Evolutionary conservation across 768 basidiomycete genomes (phyloP), one percentile per base, ranked within the genome.

Genomic region (Mycena latifolia): DNA sequence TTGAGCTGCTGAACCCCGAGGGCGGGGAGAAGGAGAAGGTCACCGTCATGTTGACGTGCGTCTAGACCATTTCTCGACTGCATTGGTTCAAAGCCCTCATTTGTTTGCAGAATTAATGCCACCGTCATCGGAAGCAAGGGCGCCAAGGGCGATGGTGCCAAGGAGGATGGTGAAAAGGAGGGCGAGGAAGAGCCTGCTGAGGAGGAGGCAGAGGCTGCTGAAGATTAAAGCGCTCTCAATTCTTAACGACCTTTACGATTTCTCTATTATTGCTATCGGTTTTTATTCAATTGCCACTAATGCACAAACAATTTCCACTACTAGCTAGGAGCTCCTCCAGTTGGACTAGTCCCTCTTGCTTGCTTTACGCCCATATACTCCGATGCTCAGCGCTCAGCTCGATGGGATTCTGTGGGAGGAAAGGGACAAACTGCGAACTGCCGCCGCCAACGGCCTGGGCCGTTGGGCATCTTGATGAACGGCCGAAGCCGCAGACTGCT

Each of bases 11-110:
- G 59, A 81, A 82, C 60, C 73, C 79, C 0, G 84, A 86, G 18
- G 82, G 76, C 17, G 86, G 79, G 45, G 84, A 83, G 57, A 88
- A 84, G 75, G 88, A 88, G 76, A 89, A 86, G 66, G 90, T 94
- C 2, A 86, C 91, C 71, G 90, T 94, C 14, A 88, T 86, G 83
- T 76, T 95, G 63, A 88, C 86, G 90, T 94, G 74, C 70, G 91
- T n/a, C n/a, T 85, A 14, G 10, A 10, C n/a, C 15, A 12, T 8
- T 55, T 45, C 37, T 60, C 45, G 18, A 39, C 24, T 28, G 27
- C 41, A 18, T 31, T 14, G 29, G 33, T 17, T 20, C n/a, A 18
- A 11, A 33, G 20, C 58, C 31, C n/a, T 63, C 53, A 68, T 20
- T 63, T 6, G 37, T 46, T 20, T 43, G n/a, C 64, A 93, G 92